phyloP scores from a whole-genome alignment of 176 grass and related monocot genomes.

The Avena insularis region DNA sequence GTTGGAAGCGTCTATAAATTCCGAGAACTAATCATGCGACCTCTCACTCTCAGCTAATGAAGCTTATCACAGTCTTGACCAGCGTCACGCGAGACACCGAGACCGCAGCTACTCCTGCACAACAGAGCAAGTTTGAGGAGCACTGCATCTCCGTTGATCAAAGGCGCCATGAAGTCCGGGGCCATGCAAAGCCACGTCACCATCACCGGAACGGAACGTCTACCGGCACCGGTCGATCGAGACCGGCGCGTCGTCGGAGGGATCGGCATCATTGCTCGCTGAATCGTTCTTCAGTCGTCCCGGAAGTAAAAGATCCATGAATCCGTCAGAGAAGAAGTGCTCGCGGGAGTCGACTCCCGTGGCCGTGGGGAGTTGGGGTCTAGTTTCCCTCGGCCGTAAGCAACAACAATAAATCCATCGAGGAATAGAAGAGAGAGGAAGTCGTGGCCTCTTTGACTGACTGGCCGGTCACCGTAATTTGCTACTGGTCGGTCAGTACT shows the following conservation, averaged over 20 bases:
- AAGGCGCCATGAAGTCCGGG: slow-evolving; percentile 2
- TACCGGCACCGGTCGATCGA: background rate
- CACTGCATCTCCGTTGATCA: background rate
- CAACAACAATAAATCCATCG: background rate
- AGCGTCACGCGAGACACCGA: background rate
- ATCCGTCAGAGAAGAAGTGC: background rate
- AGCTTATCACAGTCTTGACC: background rate
- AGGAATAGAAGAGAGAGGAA: background rate
- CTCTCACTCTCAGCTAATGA: background rate
- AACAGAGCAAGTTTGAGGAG: background rate
- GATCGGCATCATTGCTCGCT: slow-evolving; percentile 12
- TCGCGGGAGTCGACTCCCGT: background rate
- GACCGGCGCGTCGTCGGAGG: background rate
- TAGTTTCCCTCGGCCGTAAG: slow-evolving; percentile 7
- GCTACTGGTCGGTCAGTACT: background rate
- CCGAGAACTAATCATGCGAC: background rate
- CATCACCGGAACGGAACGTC: background rate
- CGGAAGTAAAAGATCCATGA: background rate
- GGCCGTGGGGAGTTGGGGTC: background rate
- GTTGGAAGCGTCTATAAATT: background rate
- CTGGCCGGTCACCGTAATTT: background rate
- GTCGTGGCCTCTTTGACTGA: slow-evolving; percentile 14
- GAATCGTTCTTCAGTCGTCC: background rate
- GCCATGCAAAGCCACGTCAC: background rate
- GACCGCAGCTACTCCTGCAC: background rate